These are phyloP conservation scores for Nemania sp. DNA, from an alignment of 2,329 filamentous ascomycete genomes.

Conservation along the genomic window DNA sequence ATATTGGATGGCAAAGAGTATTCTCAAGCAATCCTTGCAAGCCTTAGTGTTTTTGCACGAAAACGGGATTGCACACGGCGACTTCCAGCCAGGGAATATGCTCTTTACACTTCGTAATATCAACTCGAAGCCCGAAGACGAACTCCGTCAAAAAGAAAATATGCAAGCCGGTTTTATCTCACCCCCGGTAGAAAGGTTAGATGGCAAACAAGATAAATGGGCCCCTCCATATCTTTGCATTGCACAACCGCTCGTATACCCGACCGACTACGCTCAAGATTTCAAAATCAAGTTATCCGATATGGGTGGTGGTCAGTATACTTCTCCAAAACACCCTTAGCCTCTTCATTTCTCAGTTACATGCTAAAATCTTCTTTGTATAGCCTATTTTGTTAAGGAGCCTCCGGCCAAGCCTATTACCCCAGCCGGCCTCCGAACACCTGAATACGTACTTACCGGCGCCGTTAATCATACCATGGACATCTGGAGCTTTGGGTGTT, in stretches of 20 bases:
- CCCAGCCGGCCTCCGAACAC: conserved; percentile 47
- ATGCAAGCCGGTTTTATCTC: no score
- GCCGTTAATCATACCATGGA: conserved; percentile 43
- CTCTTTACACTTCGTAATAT: conserved; percentile 52
- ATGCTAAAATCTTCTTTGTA: conserved; percentile 34
- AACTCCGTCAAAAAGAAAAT: conserved; percentile 46
- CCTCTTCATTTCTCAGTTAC: conserved; percentile 5
- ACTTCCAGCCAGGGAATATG: conserved; percentile 55
- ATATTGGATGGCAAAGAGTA: conserved; percentile 55
- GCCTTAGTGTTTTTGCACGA: conserved; percentile 55
- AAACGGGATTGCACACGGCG: conserved; percentile 54
- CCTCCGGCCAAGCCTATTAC: conserved; percentile 44
- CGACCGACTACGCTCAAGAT: conserved; percentile 39
- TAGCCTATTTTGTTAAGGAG: conserved; percentile 42
- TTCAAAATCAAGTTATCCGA: conserved; percentile 51
- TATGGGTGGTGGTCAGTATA: conserved; percentile 49
- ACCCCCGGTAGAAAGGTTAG: conserved; percentile 47
- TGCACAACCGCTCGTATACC: conserved; percentile 45
- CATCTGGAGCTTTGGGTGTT: conserved; percentile 52
- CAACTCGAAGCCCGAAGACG: conserved; percentile 42
- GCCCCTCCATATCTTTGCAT: conserved; percentile 50
- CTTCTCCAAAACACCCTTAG: conserved; percentile 13
- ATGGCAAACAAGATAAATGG: conserved; percentile 49
- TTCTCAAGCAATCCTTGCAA: conserved; percentile 55
- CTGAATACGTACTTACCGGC: conserved; percentile 48